A percentile compares a stretch with the other conserved stretches of the same genome.
These are phyloP conservation scores for Suillus decipiens DNA, from an alignment of 768 basidiomycete genomes.

Conservation along the genomic window DNA sequence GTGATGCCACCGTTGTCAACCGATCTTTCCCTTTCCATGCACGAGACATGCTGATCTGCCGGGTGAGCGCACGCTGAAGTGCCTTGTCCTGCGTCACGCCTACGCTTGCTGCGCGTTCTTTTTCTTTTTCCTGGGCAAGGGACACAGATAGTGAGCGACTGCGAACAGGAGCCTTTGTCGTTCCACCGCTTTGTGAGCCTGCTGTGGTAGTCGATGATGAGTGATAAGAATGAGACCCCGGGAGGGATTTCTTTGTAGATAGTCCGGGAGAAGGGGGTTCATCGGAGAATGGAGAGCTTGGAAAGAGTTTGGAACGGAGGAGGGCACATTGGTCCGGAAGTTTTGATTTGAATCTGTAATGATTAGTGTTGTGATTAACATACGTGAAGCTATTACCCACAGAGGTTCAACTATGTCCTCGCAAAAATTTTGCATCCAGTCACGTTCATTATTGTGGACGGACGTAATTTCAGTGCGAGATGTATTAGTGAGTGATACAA, in stretches of 20 bases:
- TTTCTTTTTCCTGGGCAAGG: conserved; percentile 60
- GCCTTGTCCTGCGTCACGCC: conserved; percentile 31
- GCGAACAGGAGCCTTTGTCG: conserved; percentile 41
- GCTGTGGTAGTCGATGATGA: conserved; percentile 21
- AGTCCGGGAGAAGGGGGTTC: conserved; percentile 24
- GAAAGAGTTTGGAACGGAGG: conserved; percentile 68
- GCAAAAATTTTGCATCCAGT: conserved; percentile 78
- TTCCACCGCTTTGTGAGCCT: background rate
- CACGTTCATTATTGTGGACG: conserved; percentile 36
- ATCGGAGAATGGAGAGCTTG: conserved; percentile 60
- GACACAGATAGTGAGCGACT: conserved; percentile 71
- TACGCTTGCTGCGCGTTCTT: conserved; percentile 39
- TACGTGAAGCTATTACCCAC: conserved; percentile 40
- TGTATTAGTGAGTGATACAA: conserved; percentile 44
- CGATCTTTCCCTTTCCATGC: conserved; percentile 54
- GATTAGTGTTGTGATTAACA: conserved; percentile 8
- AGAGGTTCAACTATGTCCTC: conserved; percentile 64
- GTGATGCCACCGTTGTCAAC: conserved; percentile 17
- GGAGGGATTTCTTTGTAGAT: conserved; percentile 13
- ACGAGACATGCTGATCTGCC: conserved; percentile 79
- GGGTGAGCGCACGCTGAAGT: conserved; percentile 58
- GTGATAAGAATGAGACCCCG: conserved; percentile 21
- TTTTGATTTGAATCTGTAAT: conserved; percentile 51
- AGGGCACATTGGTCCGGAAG: conserved; percentile 58
- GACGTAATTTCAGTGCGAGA: conserved; percentile 21